A percentile compares a stretch with the other conserved stretches of the same genome.
These are phyloP conservation scores for Lodderomyces metapsilosis DNA, from an alignment of 1,139 yeast species.

Conservation along the genomic window DNA sequence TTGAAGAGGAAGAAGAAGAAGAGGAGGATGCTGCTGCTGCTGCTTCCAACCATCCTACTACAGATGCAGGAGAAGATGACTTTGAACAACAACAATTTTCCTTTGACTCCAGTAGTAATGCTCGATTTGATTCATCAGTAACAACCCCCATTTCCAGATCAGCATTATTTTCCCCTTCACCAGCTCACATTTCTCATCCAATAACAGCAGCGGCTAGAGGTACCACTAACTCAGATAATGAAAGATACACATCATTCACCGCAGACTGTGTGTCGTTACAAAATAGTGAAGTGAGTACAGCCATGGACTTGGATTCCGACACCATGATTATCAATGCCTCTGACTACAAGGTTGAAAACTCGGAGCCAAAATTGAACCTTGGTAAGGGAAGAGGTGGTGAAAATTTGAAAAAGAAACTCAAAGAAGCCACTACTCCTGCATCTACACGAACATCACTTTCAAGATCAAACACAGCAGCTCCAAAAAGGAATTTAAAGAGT, in stretches of 20 bases:
- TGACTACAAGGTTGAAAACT: not conserved
- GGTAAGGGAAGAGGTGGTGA: not conserved
- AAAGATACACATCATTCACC: slow-evolving; percentile 31
- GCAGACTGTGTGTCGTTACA: slow-evolving; percentile 40
- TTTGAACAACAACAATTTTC: not conserved
- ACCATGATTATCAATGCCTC: slow-evolving; percentile 5
- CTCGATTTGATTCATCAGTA: not conserved
- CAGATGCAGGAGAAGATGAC: slow-evolving; percentile 2
- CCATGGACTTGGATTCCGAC: slow-evolving; percentile 14
- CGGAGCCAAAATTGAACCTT: not conserved
- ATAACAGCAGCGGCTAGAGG: not conserved
- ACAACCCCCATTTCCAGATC: slow-evolving; percentile 2
- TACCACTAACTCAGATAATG: slow-evolving; percentile 5
- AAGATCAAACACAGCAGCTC: slow-evolving; percentile 5
- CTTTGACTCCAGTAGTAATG: not conserved
- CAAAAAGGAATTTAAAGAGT: slow-evolving; percentile 12
- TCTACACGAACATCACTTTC: not conserved
- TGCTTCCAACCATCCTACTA: not conserved
- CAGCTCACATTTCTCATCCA: slow-evolving; percentile 5
- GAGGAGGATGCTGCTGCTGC: slow-evolving; percentile 7
- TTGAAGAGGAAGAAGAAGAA: slow-evolving; percentile 8
- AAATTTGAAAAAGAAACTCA: not conserved
- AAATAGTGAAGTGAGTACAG: slow-evolving; percentile 40
- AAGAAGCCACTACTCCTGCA: not conserved
- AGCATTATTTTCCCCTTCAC: slow-evolving; percentile 4